These are phyloP conservation scores for Vanrija pseudolonga DNA, from an alignment of 1,284 basidiomycete species.

Conservation along the genomic window DNA sequence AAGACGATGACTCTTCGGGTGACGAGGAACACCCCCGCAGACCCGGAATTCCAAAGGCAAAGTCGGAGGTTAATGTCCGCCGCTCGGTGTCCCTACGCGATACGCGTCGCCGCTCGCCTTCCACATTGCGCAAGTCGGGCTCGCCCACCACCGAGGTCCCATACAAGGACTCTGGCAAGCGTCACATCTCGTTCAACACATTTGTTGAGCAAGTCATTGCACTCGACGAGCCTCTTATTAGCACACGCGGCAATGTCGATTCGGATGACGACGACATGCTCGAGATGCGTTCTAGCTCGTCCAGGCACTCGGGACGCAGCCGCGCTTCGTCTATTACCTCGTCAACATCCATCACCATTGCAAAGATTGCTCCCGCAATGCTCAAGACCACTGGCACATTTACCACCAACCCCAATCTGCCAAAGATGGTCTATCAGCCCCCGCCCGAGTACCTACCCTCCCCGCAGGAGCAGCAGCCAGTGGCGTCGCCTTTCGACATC, in stretches of 20 bases:
- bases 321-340: constrained; percentile 31
- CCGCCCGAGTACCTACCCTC: constrained; percentile 50
- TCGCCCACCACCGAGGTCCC: constrained; percentile 3
- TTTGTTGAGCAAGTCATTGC: constrained; percentile 97
- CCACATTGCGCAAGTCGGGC: constrained; percentile 2
- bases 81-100: background rate
- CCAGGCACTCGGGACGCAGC: constrained; percentile 10
- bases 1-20: background rate
- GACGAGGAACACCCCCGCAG: constrained; percentile 21
- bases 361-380: constrained; percentile 87
- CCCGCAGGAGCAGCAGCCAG: constrained; percentile 6
- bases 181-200: constrained; percentile 96
- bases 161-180: constrained; percentile 49
- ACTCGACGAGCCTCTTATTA: constrained; percentile 57
- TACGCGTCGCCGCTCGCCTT: constrained; percentile 14
- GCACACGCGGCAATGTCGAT: constrained; percentile 29
- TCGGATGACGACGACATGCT: constrained; percentile 60
- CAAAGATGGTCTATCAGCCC: constrained; percentile 68
- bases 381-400: constrained; percentile 65
- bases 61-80: too few species aligned
- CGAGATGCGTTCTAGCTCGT: constrained; percentile 56
- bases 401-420: constrained; percentile 43
- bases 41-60: constrained; percentile 5
- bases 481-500: constrained; percentile 30
- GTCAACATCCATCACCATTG: constrained; percentile 67